A percentile compares a stretch with the other conserved stretches of the same genome.
Conservation (phyloP, 75 land plant genomes). For the Picea sitchensis region DNA sequence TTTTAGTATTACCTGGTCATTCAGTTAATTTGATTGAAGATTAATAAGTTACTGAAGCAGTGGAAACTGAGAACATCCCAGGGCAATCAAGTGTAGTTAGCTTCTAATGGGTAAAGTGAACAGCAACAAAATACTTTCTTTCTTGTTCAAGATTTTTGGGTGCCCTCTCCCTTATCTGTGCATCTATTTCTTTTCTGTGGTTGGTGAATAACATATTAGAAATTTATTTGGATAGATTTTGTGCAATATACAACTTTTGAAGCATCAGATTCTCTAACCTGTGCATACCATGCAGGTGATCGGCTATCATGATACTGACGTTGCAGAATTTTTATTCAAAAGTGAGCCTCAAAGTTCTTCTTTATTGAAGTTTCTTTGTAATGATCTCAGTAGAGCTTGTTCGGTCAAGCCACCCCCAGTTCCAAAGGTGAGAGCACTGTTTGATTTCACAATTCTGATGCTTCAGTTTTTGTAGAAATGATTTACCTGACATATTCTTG, state of each 20-base stretch:
- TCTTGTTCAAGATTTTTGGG: neutral
- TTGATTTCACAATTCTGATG: constrained; percentile 4
- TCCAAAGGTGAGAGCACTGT: constrained; percentile 61
- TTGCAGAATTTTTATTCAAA: constrained; percentile 80
- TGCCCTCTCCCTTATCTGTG: neutral
- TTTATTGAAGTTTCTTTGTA: constrained; percentile 63
- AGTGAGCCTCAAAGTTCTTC: constrained; percentile 36
- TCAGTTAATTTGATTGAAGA: neutral
- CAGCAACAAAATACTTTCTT: neutral
- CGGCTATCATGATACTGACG: constrained; percentile 95
- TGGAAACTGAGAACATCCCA: neutral
- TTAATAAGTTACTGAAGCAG: neutral
- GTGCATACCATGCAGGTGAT: constrained; percentile 57
- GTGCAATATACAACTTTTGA: neutral
- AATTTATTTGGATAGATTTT: neutral
- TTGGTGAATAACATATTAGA: neutral
- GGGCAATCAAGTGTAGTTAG: neutral
- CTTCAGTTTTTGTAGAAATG: neutral
- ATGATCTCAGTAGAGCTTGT: constrained; percentile 83
- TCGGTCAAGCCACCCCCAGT: constrained; percentile 66
- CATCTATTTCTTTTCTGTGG: neutral
- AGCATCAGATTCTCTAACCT: neutral
- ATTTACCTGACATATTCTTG: neutral
- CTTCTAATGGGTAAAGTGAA: neutral
- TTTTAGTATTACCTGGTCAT: neutral